A percentile compares a stretch with the other conserved stretches of the same genome.
phyloP scores from a whole-genome alignment of 176 grass and related monocot genomes.

The Aechmea fasciata region DNA sequence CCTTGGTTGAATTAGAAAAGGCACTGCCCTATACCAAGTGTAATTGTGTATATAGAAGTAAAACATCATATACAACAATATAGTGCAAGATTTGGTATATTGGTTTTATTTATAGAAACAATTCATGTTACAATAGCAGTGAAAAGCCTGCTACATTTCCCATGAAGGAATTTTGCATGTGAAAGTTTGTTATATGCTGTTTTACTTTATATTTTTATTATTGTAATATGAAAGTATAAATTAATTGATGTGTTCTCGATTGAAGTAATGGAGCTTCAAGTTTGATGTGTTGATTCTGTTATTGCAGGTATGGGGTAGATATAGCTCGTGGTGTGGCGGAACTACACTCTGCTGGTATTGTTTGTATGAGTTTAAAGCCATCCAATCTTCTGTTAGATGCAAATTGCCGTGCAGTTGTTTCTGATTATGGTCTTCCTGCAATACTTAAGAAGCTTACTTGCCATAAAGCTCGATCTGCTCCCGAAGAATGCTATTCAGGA shows the following conservation, averaged over 20 bases:
- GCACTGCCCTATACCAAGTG: too few relatives aligned
- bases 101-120: not conserved
- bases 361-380: conserved; percentile 99
- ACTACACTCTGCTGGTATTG: conserved; percentile 92
- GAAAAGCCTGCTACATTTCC: too few relatives aligned
- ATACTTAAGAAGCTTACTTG: conserved; percentile 80
- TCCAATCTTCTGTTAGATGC: conserved; percentile 94
- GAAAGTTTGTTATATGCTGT: not conserved
- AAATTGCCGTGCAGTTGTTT: conserved; percentile 57
- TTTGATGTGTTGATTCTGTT: not conserved
- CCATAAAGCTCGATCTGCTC: conserved; percentile 24
- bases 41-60: too few relatives aligned
- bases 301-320: conserved; percentile 92
- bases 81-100: not conserved
- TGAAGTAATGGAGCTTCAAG: not conserved
- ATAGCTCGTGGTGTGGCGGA: conserved; percentile 94
- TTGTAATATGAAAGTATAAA: not conserved
- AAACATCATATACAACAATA: too few relatives aligned
- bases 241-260: not conserved
- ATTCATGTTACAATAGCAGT: too few relatives aligned
- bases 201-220: not conserved
- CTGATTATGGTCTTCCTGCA: conserved; percentile 91
- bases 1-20: too few relatives aligned
- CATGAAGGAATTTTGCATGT: too few relatives aligned
- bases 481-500: conserved; percentile 46